A percentile compares a stretch with the other conserved stretches of the same genome.
These are phyloP conservation scores for Pyrenochaeta sp. DNA, from an alignment of 2,329 filamentous ascomycete species.

Conservation along the genomic window DNA sequence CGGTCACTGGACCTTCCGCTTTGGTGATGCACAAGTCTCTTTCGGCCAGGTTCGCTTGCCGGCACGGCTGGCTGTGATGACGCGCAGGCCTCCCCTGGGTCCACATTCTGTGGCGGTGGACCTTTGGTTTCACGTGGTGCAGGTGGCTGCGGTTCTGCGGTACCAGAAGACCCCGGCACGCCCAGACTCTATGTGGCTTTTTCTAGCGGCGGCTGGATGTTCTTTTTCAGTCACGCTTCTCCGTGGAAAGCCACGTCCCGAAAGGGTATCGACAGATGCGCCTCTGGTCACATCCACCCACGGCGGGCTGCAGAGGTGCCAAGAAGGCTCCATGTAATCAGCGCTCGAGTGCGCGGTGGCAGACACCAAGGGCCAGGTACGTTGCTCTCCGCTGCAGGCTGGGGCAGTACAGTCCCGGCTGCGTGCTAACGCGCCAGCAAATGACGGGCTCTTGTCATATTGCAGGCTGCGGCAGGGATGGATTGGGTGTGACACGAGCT, in stretches of 20 bases:
- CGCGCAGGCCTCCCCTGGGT: slow-evolving; percentile 42
- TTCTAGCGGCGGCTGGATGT: slow-evolving; percentile 34
- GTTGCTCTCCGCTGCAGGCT: slow-evolving; percentile 24
- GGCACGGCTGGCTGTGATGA: slow-evolving; percentile 39
- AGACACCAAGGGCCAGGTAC: slow-evolving; percentile 43
- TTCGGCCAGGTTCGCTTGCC: slow-evolving; percentile 36
- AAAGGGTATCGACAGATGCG: slow-evolving; percentile 31
- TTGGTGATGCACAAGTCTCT: slow-evolving; percentile 7
- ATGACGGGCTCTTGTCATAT: slow-evolving; percentile 43
- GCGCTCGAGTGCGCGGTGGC: slow-evolving; percentile 18
- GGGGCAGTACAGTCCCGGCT: slow-evolving; percentile 33
- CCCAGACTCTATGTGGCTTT: slow-evolving; percentile 38
- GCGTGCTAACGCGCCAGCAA: slow-evolving; percentile 40
- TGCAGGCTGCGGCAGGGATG: slow-evolving; percentile 38
- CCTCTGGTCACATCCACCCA: slow-evolving; percentile 27
- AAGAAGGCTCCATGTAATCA: slow-evolving; percentile 18
- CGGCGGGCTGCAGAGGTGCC: slow-evolving; percentile 23
- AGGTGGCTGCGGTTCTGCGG: slow-evolving; percentile 23
- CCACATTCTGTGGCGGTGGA: slow-evolving; percentile 34
- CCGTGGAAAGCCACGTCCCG: slow-evolving; percentile 24
- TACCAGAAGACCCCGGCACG: slow-evolving; percentile 12
- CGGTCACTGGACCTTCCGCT: slow-evolving; percentile 12
- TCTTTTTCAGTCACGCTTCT: slow-evolving; percentile 31
- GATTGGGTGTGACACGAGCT: slow-evolving; percentile 40
- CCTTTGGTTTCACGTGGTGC: slow-evolving; percentile 44